Conservation (phyloP, 1,284 basidiomycete genomes). For the Hemileia vastatrix region DNA sequence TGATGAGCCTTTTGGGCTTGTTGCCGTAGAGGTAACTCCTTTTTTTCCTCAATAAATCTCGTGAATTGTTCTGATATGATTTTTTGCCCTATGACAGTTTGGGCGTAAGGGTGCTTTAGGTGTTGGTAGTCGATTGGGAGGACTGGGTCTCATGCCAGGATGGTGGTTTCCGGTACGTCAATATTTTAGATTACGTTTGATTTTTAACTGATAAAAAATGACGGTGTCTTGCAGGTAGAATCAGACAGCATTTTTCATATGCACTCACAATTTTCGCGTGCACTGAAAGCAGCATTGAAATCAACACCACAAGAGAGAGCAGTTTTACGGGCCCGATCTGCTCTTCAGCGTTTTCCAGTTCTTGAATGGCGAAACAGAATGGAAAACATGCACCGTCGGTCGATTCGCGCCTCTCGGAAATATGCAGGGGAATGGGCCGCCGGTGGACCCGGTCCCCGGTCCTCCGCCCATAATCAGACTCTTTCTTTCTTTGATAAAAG, state of each 20-base stretch:
- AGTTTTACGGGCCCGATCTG: conserved; percentile 77
- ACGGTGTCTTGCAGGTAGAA: conserved; percentile 62
- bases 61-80: too few relatives aligned
- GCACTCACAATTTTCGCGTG: conserved; percentile 87
- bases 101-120: conserved; percentile 87
- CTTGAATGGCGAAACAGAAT: conserved; percentile 89
- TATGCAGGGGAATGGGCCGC: conserved; percentile 64
- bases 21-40: conserved; percentile 91
- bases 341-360: conserved; percentile 87
- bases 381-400: conserved; percentile 83
- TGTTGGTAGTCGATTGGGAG: conserved; percentile 81
- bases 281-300: conserved; percentile 82
- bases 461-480: neutral
- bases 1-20: conserved; percentile 87
- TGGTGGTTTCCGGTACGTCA: conserved; percentile 58
- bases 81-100: too few relatives aligned
- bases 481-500: too few relatives aligned
- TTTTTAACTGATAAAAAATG: too few relatives aligned
- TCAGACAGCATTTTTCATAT: conserved; percentile 80
- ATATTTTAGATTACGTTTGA: too few relatives aligned
- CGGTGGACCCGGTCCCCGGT: conserved; percentile 46
- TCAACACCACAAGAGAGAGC: conserved; percentile 81
- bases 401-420: conserved; percentile 61
- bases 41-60: too few relatives aligned
- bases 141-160: conserved; percentile 89